These are phyloP conservation scores for Aspergillus ibericus DNA, from an alignment of 2,329 filamentous ascomycete genomes.

Conservation along the genomic window DNA sequence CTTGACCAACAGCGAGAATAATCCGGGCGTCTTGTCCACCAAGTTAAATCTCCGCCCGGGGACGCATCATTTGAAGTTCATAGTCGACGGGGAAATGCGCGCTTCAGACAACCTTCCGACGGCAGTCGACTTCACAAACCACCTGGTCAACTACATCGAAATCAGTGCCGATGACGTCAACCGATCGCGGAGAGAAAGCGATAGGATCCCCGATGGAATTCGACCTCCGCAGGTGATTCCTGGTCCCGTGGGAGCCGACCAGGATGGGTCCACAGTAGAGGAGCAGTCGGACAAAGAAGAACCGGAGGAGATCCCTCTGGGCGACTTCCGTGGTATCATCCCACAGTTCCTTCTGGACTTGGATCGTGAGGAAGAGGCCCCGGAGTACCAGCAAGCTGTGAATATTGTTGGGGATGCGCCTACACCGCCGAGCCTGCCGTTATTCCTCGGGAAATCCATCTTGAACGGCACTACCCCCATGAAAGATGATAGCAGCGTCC, in stretches of 20 bases:
- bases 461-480: constrained; percentile 86
- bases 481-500: constrained; percentile 96
- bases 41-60: constrained; percentile 83
- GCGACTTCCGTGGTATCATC: constrained; percentile 69
- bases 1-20: constrained; percentile 37
- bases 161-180: constrained; percentile 72
- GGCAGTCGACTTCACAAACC: constrained; percentile 96
- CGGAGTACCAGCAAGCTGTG: constrained; percentile 71
- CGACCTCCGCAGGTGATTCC: constrained; percentile 48
- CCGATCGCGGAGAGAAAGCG: constrained; percentile 36
- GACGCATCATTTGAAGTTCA: constrained; percentile 94
- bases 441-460: constrained; percentile 92
- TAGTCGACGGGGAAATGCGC: constrained; percentile 91
- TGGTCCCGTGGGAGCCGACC: constrained; percentile 31
- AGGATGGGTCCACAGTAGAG: constrained; percentile 41
- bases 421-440: constrained; percentile 78
- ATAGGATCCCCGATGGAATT: constrained; percentile 37
- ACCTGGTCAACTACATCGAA: constrained; percentile 97
- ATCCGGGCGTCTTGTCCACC: constrained; percentile 67
- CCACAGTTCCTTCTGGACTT: constrained; percentile 82
- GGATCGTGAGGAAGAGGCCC: constrained; percentile 78
- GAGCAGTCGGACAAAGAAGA: constrained; percentile 47
- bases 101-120: constrained; percentile 85
- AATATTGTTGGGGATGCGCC: constrained; percentile 76
- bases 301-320: constrained; percentile 57